Base-by-base conservation (phyloP, 768 basidiomycete species). In the Trametes cinnabarina region DNA sequence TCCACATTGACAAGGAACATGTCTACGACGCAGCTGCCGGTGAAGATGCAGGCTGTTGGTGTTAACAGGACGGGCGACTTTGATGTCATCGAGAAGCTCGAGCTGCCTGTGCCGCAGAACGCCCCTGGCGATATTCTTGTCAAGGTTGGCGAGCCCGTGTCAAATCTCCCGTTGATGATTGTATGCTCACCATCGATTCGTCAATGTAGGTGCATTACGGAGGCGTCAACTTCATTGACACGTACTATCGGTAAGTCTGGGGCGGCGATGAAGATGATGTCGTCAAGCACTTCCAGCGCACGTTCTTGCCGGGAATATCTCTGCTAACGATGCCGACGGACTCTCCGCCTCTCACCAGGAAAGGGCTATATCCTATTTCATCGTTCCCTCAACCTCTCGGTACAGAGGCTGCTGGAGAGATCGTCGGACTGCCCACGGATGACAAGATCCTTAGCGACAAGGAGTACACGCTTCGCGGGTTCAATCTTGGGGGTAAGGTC, bases 181-280 rank as follows among this genome's bases (percentile, higher is more conserved):
- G 20, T 22, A 2, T 19, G 41, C 34, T 35, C 20, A 57, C 26
- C 2, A 42, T 26, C 15, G 5, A 4, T 20, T 40, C n/a, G 20
- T 7, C 50, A 2, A 40, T n/a, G 23, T 32, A 88, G 88, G 77
- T 86, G 22, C 83, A 91, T 63, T 93, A 86, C 62, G 74, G 80
- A 4, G 92, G 91, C 7, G 81, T 96, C 66, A 97, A 97, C 75
- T 97, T 90, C 69, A 92, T 89, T 66, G 89, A 91, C 68, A 86
- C 83, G 41, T 95, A 96, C 71, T 84, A 80, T 68, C 78, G 94
- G 83, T 88, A 73, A 69, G 74, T 46, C 14, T 34, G n/a, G n/a
- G n/a, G n/a, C n/a, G n/a, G n/a, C n/a, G n/a, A n/a, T n/a, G n/a
- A n/a, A n/a, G n/a, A n/a, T n/a, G n/a, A n/a, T n/a, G n/a, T n/a